Percentiles rank a stretch among this genome's conserved stretches.
phyloP scores from a whole-genome alignment of 345 rosid species.

The Brassica cretica region DNA sequence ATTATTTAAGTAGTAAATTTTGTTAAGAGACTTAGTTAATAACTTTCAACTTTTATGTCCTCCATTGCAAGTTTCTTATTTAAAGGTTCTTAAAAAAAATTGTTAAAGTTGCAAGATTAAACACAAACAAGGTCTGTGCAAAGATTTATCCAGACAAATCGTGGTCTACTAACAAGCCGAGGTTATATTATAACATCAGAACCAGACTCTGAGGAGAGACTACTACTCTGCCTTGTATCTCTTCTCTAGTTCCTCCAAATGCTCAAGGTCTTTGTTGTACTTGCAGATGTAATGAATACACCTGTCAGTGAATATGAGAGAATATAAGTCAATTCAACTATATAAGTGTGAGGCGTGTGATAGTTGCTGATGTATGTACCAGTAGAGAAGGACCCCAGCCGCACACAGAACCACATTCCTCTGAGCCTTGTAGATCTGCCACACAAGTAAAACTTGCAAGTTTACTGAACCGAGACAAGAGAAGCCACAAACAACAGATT shows the following conservation, averaged over 20 bases:
- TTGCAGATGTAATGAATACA: slow-evolving; percentile 76
- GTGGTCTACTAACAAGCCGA: slow-evolving; percentile 30
- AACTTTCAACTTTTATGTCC: no score
- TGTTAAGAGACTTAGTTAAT: no score
- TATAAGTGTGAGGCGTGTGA: slow-evolving; percentile 1
- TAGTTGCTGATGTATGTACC: slow-evolving; percentile 49
- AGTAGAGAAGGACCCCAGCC: slow-evolving; percentile 79
- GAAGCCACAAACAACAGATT: neutral
- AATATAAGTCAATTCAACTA: neutral
- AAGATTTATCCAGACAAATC: slow-evolving; percentile 10
- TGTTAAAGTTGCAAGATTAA: slow-evolving; percentile 4
- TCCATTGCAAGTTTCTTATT: no score
- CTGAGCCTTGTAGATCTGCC: slow-evolving; percentile 87
- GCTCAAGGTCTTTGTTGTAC: slow-evolving; percentile 68
- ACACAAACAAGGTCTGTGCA: slow-evolving; percentile 22
- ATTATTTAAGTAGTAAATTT: no score
- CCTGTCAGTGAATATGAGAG: slow-evolving; percentile 48
- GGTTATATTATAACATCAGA: slow-evolving; percentile 9
- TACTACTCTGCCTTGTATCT: slow-evolving; percentile 65
- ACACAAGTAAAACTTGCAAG: slow-evolving; percentile 15
- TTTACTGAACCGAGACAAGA: neutral
- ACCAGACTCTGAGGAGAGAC: neutral
- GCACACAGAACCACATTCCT: slow-evolving; percentile 77
- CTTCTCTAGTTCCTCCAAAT: slow-evolving; percentile 81
- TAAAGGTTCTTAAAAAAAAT: no score